Conservation (phyloP, 192 early-diverging fungal genomes). For the Backusella tuberculispora region DNA sequence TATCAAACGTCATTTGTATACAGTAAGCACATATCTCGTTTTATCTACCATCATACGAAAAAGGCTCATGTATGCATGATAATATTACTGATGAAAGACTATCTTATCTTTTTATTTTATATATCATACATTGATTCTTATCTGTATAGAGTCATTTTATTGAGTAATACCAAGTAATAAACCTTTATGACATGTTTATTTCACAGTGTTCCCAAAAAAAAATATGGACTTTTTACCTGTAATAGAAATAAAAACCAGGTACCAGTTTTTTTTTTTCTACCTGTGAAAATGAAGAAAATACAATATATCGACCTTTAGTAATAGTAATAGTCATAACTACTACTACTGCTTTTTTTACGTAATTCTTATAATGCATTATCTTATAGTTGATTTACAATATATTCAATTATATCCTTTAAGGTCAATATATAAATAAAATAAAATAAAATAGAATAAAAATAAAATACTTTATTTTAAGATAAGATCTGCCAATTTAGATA, state of each 20-base stretch:
- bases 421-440: no score
- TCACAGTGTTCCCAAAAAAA: not conserved
- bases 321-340: not conserved
- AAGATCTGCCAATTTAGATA: not conserved
- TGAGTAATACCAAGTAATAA: not conserved
- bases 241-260: not conserved
- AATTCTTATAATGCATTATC: not conserved
- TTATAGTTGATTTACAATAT: not conserved
- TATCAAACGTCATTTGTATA: no score
- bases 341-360: not conserved
- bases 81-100: no score
- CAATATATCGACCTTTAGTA: no score
- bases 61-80: no score
- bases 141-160: not conserved
- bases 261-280: not conserved
- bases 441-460: no score
- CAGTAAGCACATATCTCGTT: no score
- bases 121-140: not conserved
- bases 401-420: not conserved
- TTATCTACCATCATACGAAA: no score
- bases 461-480: not conserved
- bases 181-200: not conserved
- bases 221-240: not conserved
- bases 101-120: not conserved
- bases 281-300: not conserved